Evolutionary conservation across 257 asterid species (phyloP), one percentile per base, ranked within the genome.

Genomic region (Solanum boliviense): DNA sequence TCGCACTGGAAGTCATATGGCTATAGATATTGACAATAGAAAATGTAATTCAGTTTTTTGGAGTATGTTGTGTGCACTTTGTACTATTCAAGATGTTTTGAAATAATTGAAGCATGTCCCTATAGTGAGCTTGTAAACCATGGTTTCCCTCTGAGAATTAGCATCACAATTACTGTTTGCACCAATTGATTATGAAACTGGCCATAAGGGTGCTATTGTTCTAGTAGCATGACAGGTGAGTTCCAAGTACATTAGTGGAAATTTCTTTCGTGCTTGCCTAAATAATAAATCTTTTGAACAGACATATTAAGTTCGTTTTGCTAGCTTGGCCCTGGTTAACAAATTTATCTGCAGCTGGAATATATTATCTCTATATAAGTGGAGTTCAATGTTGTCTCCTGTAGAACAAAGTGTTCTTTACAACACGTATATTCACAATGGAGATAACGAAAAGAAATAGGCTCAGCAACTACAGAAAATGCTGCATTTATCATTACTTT

Each of bases 401-500:
- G n/a, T 15, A 52, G 60, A 52, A 52, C 60, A 20, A 56, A 56
- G 11, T 58, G 67, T 58, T 58, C 25, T 58, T 21, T 58, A 58
- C 27, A 20, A 58, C 27, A 7, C 21, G 6, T 32, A 71, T 9
- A 71, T 8, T 32, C 44, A 74, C 29, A 74, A 74, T 2, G 29
- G 44, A 73, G 16, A 73, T 4, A 9, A 32, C 67, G 44, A 81
- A 39, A 87, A 60, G 35, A 82, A 86, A 68, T 62, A 87, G 79
- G 38, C 84, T 67, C 88, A 88, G 25, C 62, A 62, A 31, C 82
- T 83, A 82, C 90, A 84, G 88, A 87, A 86, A 92, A 87, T 84
- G 89, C 90, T 90, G 75, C 92, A 88, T 86, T 48, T 70, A 68
- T 76, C 88, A 89, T 83, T 81, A 82, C 90, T 86, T 87, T 75